A percentile compares a stretch with the other conserved stretches of the same genome.
Conservation (phyloP, 192 early-diverging fungal genomes). For the Umbelopsis vinacea region DNA sequence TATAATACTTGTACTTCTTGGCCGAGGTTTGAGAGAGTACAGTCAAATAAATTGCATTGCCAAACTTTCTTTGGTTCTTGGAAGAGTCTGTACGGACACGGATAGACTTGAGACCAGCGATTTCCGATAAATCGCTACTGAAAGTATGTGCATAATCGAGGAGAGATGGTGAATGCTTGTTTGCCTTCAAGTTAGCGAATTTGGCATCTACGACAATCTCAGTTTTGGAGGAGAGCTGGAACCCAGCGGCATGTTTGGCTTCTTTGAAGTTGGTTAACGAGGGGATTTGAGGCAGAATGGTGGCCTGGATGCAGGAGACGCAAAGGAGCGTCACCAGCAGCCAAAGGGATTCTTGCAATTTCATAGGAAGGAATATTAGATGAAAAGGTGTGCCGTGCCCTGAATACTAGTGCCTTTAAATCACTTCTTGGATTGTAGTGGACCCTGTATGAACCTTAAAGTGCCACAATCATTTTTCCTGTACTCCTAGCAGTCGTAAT, state of each 20-base stretch:
- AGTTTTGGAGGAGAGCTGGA: neutral
- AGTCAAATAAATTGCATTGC: constrained; percentile 11
- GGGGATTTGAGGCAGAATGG: constrained; percentile 17
- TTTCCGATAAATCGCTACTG: neutral
- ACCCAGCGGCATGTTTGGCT: neutral
- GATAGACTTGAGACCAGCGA: neutral
- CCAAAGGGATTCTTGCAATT: neutral
- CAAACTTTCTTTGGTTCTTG: neutral
- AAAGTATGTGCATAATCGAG: constrained; percentile 17
- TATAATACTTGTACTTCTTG: constrained; percentile 8
- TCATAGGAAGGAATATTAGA: neutral
- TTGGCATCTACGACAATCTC: neutral
- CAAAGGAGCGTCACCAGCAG: neutral
- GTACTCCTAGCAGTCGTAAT: too few species aligned
- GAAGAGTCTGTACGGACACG: neutral
- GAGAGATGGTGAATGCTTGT: constrained; percentile 17
- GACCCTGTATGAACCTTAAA: constrained; percentile 14
- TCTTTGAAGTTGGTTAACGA: constrained; percentile 12
- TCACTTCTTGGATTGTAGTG: neutral
- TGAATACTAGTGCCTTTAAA: neutral
- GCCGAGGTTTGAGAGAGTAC: neutral
- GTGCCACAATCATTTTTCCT: neutral
- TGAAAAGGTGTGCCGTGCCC: too few species aligned
- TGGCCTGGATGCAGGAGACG: neutral
- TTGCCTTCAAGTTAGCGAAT: neutral